These are phyloP conservation scores for Avicennia marina DNA, from an alignment of 257 asterid genomes.

Conservation along the genomic window DNA sequence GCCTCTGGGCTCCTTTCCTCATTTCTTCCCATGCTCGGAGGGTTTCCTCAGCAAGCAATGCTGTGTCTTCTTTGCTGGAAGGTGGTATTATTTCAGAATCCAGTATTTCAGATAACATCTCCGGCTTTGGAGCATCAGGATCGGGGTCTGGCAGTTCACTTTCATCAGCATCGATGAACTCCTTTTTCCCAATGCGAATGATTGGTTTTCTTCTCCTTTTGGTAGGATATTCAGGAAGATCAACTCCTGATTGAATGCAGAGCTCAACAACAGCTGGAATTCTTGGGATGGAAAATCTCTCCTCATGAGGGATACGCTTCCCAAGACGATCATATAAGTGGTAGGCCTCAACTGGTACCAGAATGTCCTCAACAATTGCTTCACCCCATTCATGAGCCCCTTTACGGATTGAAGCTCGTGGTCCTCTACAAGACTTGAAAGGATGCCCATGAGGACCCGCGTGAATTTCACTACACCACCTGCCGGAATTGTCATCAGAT, in stretches of 20 bases:
- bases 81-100: conserved; percentile 57
- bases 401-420: conserved; percentile 53
- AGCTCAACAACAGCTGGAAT: conserved; percentile 91
- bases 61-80: conserved; percentile 45
- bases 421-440: conserved; percentile 85
- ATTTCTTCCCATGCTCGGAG: conserved; percentile 83
- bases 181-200: conserved; percentile 74
- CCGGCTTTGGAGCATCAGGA: conserved; percentile 50
- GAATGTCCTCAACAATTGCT: conserved; percentile 67
- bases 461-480: conserved; percentile 95
- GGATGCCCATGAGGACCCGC: conserved; percentile 85
- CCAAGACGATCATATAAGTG: conserved; percentile 89
- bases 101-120: conserved; percentile 43
- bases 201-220: conserved; percentile 92
- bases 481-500: conserved; percentile 27
- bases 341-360: conserved; percentile 65
- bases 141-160: conserved; percentile 82
- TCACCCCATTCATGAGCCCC: conserved; percentile 85
- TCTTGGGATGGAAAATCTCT: conserved; percentile 78
- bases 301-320: conserved; percentile 68
- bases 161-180: conserved; percentile 88
- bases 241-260: conserved; percentile 96
- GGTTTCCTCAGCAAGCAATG: conserved; percentile 67
- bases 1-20: conserved; percentile 67
- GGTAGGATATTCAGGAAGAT: conserved; percentile 73